Base-by-base conservation (phyloP, 2,329 filamentous ascomycete genomes). In the Botrytis galanthina region DNA sequence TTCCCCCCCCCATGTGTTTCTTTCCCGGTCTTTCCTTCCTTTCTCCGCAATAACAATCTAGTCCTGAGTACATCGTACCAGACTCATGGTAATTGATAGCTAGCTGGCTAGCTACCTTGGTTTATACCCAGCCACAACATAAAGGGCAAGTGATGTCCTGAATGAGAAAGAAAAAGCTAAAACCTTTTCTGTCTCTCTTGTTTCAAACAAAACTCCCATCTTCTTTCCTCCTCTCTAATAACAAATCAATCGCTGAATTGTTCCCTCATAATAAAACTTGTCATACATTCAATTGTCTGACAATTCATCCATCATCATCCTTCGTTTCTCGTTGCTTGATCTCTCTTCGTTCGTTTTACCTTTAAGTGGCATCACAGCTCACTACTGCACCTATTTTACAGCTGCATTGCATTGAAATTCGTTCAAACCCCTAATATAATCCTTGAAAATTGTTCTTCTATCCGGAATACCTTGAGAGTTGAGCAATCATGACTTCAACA, bases 401-500 rank as follows among this genome's bases (percentile, higher is more conserved):
- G 51, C 37, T 20, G 44, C 29, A 32, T 37, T 39, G 37, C 29
- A 48, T 59, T 37, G 37, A 68, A 62, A 68, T 68, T 72, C 70
- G 44, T 44, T 68, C 32, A 46, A 68, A 37, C 29, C 32, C 59
- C 39, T n/a, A 60, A 70, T 48, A 64, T 39, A 63, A 71, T 39
- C 59, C 69, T 51, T 54, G 44, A 16, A 44, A 48, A 22, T 44
- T 59, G 46, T 32, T 57, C 26, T 44, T 48, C 48, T 48, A 18
- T 9, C n/a, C 48, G 8, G 57, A 18, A 57, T 59, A 67, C 26
- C 29, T 67, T 46, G 48, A 18, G 61, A 57, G 61, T 72, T 42
- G 29, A 72, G 51, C 42, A 72, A 73, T 62, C 20, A 78, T 78
- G 76, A 71, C 63, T 73, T 62, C 68, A 74, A 61, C 51, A 35